Evolutionary conservation across 495 filamentous ascomycete genomes (phyloP).

Genomic region (Daldinia vernicosa): DNA sequence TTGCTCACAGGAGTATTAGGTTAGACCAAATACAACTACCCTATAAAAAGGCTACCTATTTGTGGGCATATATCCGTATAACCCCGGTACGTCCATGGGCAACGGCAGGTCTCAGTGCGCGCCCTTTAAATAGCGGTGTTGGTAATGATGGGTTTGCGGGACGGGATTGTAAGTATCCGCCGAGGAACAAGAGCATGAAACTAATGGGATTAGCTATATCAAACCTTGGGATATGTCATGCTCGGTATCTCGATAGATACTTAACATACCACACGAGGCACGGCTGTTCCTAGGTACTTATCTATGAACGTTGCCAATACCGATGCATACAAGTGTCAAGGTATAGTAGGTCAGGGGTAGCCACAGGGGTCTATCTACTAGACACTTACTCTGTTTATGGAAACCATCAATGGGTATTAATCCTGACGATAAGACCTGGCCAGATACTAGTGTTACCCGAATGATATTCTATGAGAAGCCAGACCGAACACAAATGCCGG

Average conservation of each 20-base stretch:
- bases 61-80: background rate
- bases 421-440: too few relatives aligned
- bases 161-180: background rate
- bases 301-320: background rate
- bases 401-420: too few relatives aligned
- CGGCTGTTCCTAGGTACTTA: background rate
- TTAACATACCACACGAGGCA: background rate
- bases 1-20: background rate
- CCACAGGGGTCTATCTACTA: too few relatives aligned
- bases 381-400: too few relatives aligned
- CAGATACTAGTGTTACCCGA: too few relatives aligned
- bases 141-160: background rate
- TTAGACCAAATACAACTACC: background rate
- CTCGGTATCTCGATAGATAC: background rate
- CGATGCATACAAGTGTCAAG: background rate
- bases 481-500: conserved; percentile 41
- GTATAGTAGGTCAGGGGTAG: too few relatives aligned
- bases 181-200: background rate
- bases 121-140: background rate
- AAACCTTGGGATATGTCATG: background rate
- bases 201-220: background rate
- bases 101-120: background rate
- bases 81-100: background rate
- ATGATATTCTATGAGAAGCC: conserved; percentile 57
- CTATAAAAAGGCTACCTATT: background rate